Conservation (phyloP, 345 rosid species). For the Physaria fendleri region DNA sequence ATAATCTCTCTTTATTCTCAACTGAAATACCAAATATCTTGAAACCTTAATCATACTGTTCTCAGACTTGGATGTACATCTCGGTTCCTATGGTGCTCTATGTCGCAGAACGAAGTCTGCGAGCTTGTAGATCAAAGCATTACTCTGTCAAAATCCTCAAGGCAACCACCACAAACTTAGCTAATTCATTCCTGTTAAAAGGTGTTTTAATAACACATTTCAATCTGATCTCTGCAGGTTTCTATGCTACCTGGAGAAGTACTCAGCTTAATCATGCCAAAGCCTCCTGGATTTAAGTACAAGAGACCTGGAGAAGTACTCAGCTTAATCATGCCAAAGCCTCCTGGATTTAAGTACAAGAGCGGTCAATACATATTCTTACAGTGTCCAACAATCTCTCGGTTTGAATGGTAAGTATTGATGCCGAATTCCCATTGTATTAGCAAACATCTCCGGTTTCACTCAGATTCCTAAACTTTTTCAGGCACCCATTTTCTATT, state of each 20-base stretch:
- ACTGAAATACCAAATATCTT: not conserved
- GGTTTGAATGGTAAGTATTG: constrained; percentile 70
- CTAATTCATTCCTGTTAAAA: not conserved
- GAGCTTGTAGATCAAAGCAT: constrained; percentile 74
- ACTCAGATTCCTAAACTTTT: constrained; percentile 9
- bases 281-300: constrained; percentile 87
- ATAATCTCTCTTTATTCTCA: not conserved
- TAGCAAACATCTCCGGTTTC: constrained; percentile 5
- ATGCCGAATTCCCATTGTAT: not conserved
- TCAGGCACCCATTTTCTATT: constrained; percentile 92
- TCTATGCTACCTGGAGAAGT: constrained; percentile 84
- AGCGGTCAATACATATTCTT: constrained; percentile 96
- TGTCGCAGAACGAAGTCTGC: constrained; percentile 59
- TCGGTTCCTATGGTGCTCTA: constrained; percentile 74
- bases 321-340: constrained; percentile 79
- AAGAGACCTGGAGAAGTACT: constrained; percentile 90
- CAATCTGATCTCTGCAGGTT: constrained; percentile 42
- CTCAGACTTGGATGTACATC: constrained; percentile 95
- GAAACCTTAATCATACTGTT: not conserved
- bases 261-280: constrained; percentile 73
- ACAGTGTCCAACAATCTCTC: constrained; percentile 73
- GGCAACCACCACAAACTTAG: constrained; percentile 37
- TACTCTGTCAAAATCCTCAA: constrained; percentile 61
- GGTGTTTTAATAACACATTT: not conserved
- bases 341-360: constrained; percentile 79